Evolutionary conservation across 2,329 filamentous ascomycete genomes (phyloP).

Genomic region (Alternaria alternata): DNA sequence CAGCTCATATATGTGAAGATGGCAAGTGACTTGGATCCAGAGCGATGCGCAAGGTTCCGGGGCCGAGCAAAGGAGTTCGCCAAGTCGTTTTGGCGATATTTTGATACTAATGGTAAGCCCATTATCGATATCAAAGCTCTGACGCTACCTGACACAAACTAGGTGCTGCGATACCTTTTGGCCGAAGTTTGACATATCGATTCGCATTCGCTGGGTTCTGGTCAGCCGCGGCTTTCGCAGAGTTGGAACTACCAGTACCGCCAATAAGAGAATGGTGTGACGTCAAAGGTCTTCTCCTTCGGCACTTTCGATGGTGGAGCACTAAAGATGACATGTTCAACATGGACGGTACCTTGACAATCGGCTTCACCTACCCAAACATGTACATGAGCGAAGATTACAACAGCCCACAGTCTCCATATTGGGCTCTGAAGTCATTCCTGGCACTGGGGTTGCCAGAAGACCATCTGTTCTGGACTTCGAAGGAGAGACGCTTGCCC

Average conservation of each 20-base stretch:
- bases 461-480: conserved; percentile 57
- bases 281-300: conserved; percentile 59
- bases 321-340: conserved; percentile 56
- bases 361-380: conserved; percentile 59
- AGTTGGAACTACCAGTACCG: conserved; percentile 48
- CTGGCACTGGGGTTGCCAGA: conserved; percentile 51
- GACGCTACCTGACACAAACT: background rate
- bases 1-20: conserved; percentile 59
- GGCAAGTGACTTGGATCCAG: conserved; percentile 53
- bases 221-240: conserved; percentile 56
- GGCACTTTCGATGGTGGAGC: conserved; percentile 62
- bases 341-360: conserved; percentile 59
- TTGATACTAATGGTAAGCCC: conserved; percentile 53
- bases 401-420: conserved; percentile 65
- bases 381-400: conserved; percentile 66
- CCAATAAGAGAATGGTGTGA: conserved; percentile 52
- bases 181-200: conserved; percentile 60
- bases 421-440: conserved; percentile 64
- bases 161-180: conserved; percentile 63
- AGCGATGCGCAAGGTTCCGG: conserved; percentile 50
- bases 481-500: conserved; percentile 51
- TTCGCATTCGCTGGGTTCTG: conserved; percentile 62
- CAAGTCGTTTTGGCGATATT: conserved; percentile 58
- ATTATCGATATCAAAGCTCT: no score
- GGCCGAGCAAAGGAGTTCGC: conserved; percentile 55